These are phyloP conservation scores for Populus deltoides DNA, from an alignment of 345 rosid species.

Conservation along the genomic window DNA sequence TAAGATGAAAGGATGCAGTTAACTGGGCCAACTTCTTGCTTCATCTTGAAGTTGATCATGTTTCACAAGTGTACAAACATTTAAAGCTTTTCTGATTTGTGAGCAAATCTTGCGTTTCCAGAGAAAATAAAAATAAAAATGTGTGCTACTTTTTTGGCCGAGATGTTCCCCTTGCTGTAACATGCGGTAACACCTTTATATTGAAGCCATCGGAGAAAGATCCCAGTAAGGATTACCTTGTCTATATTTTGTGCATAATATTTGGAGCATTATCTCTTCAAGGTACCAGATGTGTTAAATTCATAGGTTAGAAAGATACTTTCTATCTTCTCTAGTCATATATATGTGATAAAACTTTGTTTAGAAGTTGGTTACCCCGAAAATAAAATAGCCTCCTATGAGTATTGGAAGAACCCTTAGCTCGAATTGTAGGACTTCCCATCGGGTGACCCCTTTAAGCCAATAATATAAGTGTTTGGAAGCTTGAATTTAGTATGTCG, in stretches of 20 bases:
- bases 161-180: conserved; percentile 97
- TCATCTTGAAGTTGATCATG: background rate
- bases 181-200: conserved; percentile 91
- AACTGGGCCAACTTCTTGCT: background rate
- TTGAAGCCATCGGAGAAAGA: conserved; percentile 98
- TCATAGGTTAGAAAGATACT: background rate
- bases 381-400: background rate
- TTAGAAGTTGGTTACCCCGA: background rate
- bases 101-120: background rate
- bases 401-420: background rate
- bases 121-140: background rate
- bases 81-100: background rate
- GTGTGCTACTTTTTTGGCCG: conserved; percentile 27
- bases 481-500: background rate
- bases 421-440: background rate
- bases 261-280: background rate
- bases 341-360: background rate
- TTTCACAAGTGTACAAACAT: background rate
- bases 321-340: background rate
- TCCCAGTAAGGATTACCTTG: conserved; percentile 55
- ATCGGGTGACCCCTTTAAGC: background rate
- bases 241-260: background rate
- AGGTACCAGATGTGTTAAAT: background rate
- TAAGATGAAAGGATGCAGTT: conserved; percentile 5
- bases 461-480: background rate